Conservation (phyloP, 2,329 filamentous ascomycete species). For the Cytospora piceae region DNA sequence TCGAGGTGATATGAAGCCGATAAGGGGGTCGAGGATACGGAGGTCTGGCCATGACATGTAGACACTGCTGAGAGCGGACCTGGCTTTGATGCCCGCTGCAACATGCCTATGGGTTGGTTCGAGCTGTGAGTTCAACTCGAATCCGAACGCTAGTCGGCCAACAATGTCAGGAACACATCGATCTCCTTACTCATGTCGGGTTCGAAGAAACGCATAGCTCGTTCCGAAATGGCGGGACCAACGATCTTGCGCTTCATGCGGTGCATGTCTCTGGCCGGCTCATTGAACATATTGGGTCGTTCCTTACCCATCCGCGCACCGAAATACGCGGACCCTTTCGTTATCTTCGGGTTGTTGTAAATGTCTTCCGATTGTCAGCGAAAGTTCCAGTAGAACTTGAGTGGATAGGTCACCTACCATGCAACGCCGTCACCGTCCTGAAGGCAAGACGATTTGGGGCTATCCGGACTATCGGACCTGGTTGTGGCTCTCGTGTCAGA, state of each 20-base stretch:
- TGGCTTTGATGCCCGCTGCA: conserved; percentile 1
- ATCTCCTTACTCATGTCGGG: not conserved
- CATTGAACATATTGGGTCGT: conserved; percentile 10
- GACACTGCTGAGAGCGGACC: not conserved
- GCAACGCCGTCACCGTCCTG: not conserved
- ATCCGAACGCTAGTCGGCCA: conserved; percentile 32
- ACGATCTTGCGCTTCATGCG: not conserved
- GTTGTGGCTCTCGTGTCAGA: not conserved
- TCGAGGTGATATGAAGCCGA: not conserved
- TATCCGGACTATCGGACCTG: not conserved
- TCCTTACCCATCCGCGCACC: not conserved
- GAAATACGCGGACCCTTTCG: conserved; percentile 9
- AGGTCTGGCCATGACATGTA: conserved; percentile 21
- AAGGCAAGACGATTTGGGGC: conserved; percentile 14
- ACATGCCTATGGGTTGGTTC: conserved; percentile 14
- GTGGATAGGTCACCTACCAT: not conserved
- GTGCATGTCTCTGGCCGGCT: not conserved
- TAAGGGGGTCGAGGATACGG: not conserved
- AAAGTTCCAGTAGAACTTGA: not conserved
- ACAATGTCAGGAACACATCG: conserved; percentile 27
- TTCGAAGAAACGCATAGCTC: conserved; percentile 9
- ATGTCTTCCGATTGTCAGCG: conserved; percentile 1
- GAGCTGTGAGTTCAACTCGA: conserved; percentile 30
- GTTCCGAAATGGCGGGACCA: not conserved
- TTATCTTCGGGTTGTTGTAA: conserved; percentile 12